phyloP scores from a whole-genome alignment of 305 asterid species.

The Fraxinus ornus region DNA sequence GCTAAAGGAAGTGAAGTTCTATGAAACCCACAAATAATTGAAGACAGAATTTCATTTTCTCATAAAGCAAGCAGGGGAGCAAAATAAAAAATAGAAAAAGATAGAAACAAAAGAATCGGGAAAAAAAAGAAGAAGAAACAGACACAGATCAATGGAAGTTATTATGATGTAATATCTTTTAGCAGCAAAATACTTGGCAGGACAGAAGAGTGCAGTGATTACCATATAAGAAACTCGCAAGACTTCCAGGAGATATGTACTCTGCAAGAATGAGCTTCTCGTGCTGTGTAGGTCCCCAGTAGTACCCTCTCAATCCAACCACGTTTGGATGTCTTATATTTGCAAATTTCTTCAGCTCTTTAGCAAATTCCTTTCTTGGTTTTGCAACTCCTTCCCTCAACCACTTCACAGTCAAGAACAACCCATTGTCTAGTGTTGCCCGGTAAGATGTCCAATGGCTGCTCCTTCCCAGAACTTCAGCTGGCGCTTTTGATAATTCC shows the following conservation, averaged over 20 bases:
- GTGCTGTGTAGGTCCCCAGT: constrained; percentile 99
- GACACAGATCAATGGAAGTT: neutral
- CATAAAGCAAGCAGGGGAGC: neutral
- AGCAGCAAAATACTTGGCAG: neutral
- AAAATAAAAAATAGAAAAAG: neutral
- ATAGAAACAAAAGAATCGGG: neutral
- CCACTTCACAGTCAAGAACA: constrained; percentile 96
- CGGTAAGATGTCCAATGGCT: constrained; percentile 97
- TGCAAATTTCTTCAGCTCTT: constrained; percentile 94
- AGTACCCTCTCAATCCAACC: constrained; percentile 94
- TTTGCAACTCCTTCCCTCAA: constrained; percentile 98
- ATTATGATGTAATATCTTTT: neutral
- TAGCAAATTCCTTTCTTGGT: constrained; percentile 93
- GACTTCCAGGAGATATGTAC: constrained; percentile 91
- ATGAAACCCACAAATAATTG: neutral
- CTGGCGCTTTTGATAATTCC: constrained; percentile 92
- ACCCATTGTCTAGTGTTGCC: constrained; percentile 79
- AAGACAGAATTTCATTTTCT: neutral
- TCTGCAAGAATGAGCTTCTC: constrained; percentile 97
- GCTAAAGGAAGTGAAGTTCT: neutral
- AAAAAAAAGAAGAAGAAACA: neutral
- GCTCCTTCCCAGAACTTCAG: constrained; percentile 96
- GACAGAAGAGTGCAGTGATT: constrained; percentile 23
- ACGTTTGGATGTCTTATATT: constrained; percentile 94
- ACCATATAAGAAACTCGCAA: constrained; percentile 90